Base-by-base conservation (phyloP, 768 basidiomycete species). In the Lentinula detonsa region DNA sequence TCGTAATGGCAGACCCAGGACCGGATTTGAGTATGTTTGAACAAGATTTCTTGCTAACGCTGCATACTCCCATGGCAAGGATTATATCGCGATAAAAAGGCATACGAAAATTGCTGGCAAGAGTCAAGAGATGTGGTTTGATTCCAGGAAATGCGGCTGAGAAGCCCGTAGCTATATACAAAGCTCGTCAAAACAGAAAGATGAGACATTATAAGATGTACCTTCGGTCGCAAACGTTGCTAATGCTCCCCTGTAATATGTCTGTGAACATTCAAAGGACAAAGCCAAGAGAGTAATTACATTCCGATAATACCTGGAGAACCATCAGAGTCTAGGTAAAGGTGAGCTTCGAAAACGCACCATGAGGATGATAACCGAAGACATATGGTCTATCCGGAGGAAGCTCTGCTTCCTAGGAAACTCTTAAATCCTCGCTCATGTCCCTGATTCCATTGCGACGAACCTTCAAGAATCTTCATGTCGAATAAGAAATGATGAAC, bases 291-390 rank as follows among this genome's bases (percentile, higher is more conserved):
- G 90, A 68, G 1, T 9, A 58, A 28, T 45, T 78, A 96, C 95
- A 97, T 98, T 67, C 96, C 95, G 71, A 99, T 98, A 65, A 99
- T 98, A 43, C 95, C 93, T 95, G 65, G 31, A 31, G 10, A 60
- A 18, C 8, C 48, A 58, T 67, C 43, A 42, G 11, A 28, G 33
- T 37, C 4, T 62, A 21, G 39, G 62, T 1, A 8, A n/a, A 21
- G 7, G 21, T 9, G 35, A 56, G 40, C 13, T 8, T 35, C 5
- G 15, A 46, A 59, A 50, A 70, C 82, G 37, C 62, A 88, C 95
- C 97, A 73, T 99, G 97, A 16, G 97, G 97, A 73, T 99, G 97
- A 73, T 98, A 98, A 7, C 96, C 97, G 74, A 99, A 99, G 13
- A 99, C 83, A 74, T 99, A 99, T 18, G 92, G 88, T 64, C 95